Base-by-base conservation (phyloP, 345 rosid species). In the Lepidium aucheri region DNA sequence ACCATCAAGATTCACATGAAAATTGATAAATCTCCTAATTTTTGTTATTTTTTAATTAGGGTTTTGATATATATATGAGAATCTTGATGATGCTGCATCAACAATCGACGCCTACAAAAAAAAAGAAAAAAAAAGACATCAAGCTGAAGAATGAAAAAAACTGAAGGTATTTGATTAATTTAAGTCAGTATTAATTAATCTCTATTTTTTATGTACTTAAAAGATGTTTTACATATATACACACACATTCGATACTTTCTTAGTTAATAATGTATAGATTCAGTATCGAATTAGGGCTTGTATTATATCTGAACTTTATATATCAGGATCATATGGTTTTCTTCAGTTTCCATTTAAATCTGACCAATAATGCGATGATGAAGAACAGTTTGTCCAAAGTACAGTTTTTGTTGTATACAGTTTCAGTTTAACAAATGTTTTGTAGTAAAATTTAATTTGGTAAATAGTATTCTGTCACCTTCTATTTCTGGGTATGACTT, bases 61-160 rank as follows among this genome's bases (percentile, higher is more conserved):
- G 73, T 61, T 74, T 46, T 39, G 17, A 50, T 75, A 18, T 76
- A 76, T 75, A 76, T 70, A 53, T 92, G 98, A 86, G 98, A 92
- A 92, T 92, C 98, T 85, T 92, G 98, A 92, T 92, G 98, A 92
- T 92, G 98, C 93, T 92, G 98, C 98, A 89, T 87, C 96, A 62
- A 89, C 93, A 87, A 87, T 78, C 76, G 60, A 86, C 77, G 85
- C 62, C 90, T 85, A 62, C 60, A 53, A 45, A 28, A 26, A 26
- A 26, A 26, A 26, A 26, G 3, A 4, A 24, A 24, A 24, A 4
- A 24, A 24, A 20, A 20, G 22, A n/a, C 22, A 20, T 24, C 26
- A 24, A 26, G 30, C 30, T 26, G 30, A 6, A 26, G 30, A 26
- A 26, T 4, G 0, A 26, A 26, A 0, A 0, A 26, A 26, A 5